A percentile compares a stretch with the other conserved stretches of the same genome.
Conservation (phyloP, 345 rosid genomes). For the Populus deltoides region DNA sequence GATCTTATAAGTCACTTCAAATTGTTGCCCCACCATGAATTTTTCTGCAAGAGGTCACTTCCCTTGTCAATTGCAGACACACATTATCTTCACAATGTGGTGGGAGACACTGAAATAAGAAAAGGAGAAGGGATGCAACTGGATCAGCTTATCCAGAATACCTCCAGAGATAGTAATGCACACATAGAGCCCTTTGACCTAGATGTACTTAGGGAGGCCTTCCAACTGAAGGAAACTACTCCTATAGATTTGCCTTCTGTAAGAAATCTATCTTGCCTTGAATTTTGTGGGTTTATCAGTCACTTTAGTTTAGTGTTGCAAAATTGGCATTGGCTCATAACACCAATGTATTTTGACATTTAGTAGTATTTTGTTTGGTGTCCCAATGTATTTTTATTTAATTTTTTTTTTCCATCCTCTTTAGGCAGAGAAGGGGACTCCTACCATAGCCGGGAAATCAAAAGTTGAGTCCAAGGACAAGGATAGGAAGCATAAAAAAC, state of each 20-base stretch:
- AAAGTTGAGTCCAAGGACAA: constrained; percentile 73
- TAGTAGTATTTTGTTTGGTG: neutral
- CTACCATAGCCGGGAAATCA: constrained; percentile 67
- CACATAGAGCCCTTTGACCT: constrained; percentile 28
- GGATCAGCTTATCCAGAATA: constrained; percentile 34
- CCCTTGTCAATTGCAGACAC: constrained; percentile 32
- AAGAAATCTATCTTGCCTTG: constrained; percentile 7
- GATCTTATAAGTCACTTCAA: constrained; percentile 38
- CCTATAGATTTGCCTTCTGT: constrained; percentile 27
- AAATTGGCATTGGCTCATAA: neutral
- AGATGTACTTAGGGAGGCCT: constrained; percentile 36
- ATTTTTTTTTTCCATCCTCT: neutral
- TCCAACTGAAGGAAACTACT: constrained; percentile 31
- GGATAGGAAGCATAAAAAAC: constrained; percentile 90
- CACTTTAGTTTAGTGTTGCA: neutral
- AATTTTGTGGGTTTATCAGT: neutral
- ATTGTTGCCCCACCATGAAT: constrained; percentile 30
- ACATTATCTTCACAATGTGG: constrained; percentile 37
- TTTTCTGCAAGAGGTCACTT: constrained; percentile 35
- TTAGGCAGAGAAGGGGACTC: constrained; percentile 76
- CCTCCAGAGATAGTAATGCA: constrained; percentile 18
- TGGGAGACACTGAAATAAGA: constrained; percentile 41
- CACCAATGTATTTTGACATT: neutral
- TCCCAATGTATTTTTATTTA: neutral
- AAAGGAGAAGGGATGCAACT: constrained; percentile 39